These are phyloP conservation scores for Penicillium polonicum DNA, from an alignment of 2,329 filamentous ascomycete species.

Conservation along the genomic window DNA sequence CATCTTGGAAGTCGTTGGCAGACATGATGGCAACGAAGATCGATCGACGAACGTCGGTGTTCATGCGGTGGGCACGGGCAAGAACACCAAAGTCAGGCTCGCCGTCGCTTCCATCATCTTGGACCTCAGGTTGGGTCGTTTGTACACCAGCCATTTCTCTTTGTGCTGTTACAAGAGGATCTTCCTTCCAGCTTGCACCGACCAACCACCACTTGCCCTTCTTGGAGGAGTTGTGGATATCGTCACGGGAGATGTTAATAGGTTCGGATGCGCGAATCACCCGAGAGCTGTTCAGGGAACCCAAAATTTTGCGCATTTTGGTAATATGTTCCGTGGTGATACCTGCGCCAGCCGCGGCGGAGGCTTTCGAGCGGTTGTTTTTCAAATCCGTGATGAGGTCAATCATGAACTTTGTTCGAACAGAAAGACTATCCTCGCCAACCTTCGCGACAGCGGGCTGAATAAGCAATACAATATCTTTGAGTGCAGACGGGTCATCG, in stretches of 20 bases:
- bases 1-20: constrained; percentile 79
- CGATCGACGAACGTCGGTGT: constrained; percentile 79
- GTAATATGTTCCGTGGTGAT: constrained; percentile 78
- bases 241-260: constrained; percentile 74
- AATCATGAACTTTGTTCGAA: constrained; percentile 95
- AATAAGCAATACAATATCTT: constrained; percentile 80
- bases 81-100: constrained; percentile 67
- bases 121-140: constrained; percentile 8
- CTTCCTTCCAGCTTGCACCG: constrained; percentile 77
- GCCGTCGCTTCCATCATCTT: constrained; percentile 34
- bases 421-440: constrained; percentile 71
- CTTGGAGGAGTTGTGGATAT: constrained; percentile 79
- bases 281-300: constrained; percentile 65
- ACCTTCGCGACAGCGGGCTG: constrained; percentile 67
- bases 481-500: constrained; percentile 83
- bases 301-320: constrained; percentile 84
- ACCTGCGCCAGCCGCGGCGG: constrained; percentile 64
- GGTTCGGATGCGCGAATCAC: constrained; percentile 74
- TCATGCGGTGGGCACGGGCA: constrained; percentile 80
- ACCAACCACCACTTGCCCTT: constrained; percentile 98
- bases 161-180: constrained; percentile 38
- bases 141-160: constrained; percentile 31
- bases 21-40: constrained; percentile 92
- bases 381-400: constrained; percentile 93
- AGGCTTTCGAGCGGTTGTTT: constrained; percentile 84